A percentile compares a stretch with the other conserved stretches of the same genome.
phyloP scores from a whole-genome alignment of 345 rosid genomes.

The Citrus reticulata region DNA sequence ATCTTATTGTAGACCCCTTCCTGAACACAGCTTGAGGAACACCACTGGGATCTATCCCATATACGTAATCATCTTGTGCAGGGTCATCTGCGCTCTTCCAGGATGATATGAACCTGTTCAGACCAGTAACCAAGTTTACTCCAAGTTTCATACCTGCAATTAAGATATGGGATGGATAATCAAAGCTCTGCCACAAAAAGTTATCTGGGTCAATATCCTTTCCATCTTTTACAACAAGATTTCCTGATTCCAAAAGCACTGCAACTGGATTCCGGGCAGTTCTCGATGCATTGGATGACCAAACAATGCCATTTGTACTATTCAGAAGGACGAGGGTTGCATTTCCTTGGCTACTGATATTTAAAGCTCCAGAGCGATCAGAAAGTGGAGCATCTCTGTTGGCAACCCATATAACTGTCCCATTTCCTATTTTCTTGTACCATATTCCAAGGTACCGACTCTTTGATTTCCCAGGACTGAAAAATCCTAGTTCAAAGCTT shows the following conservation, averaged over 20 bases:
- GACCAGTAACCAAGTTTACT: slow-evolving; percentile 27
- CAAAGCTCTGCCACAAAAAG: slow-evolving; percentile 62
- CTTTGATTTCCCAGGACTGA: slow-evolving; percentile 17
- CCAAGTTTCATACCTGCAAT: slow-evolving; percentile 54
- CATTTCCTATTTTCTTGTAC: slow-evolving; percentile 28
- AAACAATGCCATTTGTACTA: slow-evolving; percentile 9
- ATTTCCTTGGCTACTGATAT: slow-evolving; percentile 2
- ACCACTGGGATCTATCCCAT: slow-evolving; percentile 24
- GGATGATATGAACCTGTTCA: slow-evolving; percentile 30
- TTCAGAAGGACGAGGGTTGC: slow-evolving; percentile 20
- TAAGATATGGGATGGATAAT: slow-evolving; percentile 38
- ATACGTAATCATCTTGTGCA: slow-evolving; percentile 22
- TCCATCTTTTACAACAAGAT: slow-evolving; percentile 34
- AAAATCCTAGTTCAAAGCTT: slow-evolving; percentile 39
- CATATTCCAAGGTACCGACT: slow-evolving; percentile 38
- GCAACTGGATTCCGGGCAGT: slow-evolving; percentile 32
- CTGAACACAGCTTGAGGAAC: slow-evolving; percentile 34
- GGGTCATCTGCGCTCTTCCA: slow-evolving; percentile 52
- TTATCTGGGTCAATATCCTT: background rate
- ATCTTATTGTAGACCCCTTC: slow-evolving; percentile 6
- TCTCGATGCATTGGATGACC: slow-evolving; percentile 34
- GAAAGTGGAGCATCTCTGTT: slow-evolving; percentile 37
- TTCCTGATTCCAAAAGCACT: slow-evolving; percentile 44
- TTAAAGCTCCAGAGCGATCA: slow-evolving; percentile 22
- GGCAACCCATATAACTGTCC: slow-evolving; percentile 39